Base-by-base conservation (phyloP, 306 rosid species). In the Vicia faba region DNA sequence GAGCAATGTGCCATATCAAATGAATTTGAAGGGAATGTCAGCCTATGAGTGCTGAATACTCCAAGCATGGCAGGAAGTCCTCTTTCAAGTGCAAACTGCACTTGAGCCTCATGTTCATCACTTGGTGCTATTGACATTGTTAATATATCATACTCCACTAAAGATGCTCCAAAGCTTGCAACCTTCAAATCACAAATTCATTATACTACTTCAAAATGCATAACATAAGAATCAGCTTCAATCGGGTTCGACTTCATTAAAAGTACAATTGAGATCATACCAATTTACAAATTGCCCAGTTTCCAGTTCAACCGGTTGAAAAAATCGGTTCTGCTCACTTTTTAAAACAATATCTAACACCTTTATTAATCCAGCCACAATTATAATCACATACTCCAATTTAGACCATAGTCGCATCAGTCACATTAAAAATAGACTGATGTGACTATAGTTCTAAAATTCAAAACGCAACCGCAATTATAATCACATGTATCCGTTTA, bases 1-100 rank as follows among this genome's bases (percentile, higher is more conserved):
- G 90, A 85, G 76, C 90, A 85, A 67, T 85, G 90, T 19, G 78
- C 85, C 85, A 85, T 75, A 50, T 85, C 90, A 72, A 85, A 85
- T 11, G 85, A 74, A 35, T 81, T 82, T 51, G 90, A 80, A 46
- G 90, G 85, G 66, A 79, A 85, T 74, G 90, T 68, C 20, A 82
- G 68, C 38, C 86, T 82, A 36, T 82, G 74, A 74, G 33, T 73
- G 79, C 90, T 79, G 19, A 85, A 61, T 8, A 85, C 82, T 54
- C 82, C 87, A 77, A 85, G 83, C 78, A 85, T 77, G 16, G 90
- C 90, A 11, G 90, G 87, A 56, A 85, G 85, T 41, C 90, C 90
- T 63, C 90, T 85, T 82, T 85, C 90, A 31, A 85, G 50, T 12
- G 87, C 87, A 75, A 85, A 82, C 49, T 40, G 70, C 48, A 85